Percentiles rank a stretch among this genome's conserved stretches.
Evolutionary conservation across 2,329 filamentous ascomycete species (phyloP).

Genomic region (Cadophora gregata): DNA sequence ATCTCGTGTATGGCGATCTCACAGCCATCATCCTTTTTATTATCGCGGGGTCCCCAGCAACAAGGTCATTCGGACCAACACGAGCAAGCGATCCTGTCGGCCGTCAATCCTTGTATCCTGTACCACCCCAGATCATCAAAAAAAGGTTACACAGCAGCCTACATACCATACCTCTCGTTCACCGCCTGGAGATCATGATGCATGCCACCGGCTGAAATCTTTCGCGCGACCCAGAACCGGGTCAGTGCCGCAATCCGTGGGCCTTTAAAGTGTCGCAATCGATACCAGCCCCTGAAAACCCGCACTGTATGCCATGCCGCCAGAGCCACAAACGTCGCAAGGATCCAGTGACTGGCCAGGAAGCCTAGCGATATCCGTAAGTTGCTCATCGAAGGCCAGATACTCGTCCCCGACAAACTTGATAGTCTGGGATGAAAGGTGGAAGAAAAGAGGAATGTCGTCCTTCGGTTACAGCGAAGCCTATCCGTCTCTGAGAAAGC

Average conservation of each 20-base stretch:
- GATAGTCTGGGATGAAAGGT: constrained; percentile 4
- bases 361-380: background rate
- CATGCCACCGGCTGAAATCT: constrained; percentile 25
- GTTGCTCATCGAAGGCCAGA: background rate
- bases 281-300: constrained; percentile 25
- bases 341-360: constrained; percentile 11
- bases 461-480: constrained; percentile 4
- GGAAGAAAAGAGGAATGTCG: constrained; percentile 6
- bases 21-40: constrained; percentile 34
- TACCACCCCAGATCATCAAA: background rate
- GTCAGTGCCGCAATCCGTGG: constrained; percentile 30
- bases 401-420: background rate
- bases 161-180: constrained; percentile 33
- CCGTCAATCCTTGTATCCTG: constrained; percentile 1
- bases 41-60: constrained; percentile 36
- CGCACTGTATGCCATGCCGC: constrained; percentile 15
- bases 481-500: background rate
- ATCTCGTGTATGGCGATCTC: constrained; percentile 35
- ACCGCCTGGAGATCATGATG: constrained; percentile 30
- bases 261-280: constrained; percentile 32
- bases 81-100: constrained; percentile 30
- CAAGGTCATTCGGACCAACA: constrained; percentile 39
- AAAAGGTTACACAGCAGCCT: constrained; percentile 6
- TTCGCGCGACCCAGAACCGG: constrained; percentile 31
- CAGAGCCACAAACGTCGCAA: background rate